These are phyloP conservation scores for Calycina herbarum DNA, from an alignment of 2,329 filamentous ascomycete species.

Conservation along the genomic window DNA sequence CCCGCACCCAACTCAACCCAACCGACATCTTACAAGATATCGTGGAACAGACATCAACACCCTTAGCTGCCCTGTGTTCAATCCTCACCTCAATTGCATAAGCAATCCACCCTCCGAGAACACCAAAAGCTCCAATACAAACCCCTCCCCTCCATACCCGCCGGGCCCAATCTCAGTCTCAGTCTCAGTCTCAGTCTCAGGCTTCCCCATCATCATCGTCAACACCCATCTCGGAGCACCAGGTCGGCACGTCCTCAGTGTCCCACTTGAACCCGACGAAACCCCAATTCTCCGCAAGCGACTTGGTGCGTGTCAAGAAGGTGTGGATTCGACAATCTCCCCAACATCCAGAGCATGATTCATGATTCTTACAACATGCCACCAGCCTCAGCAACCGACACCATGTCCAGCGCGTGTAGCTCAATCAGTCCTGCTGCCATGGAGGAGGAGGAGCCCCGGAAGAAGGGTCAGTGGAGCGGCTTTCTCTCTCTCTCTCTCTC, in stretches of 20 bases:
- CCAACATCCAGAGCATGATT: constrained; percentile 9
- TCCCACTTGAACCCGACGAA: constrained; percentile 1
- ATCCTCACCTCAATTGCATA: background rate
- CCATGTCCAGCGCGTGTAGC: constrained; percentile 20
- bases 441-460: constrained; percentile 24
- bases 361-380: constrained; percentile 16
- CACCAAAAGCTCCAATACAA: background rate
- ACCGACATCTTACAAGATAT: background rate
- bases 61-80: background rate
- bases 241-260: background rate
- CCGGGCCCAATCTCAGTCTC: background rate
- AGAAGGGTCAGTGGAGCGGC: constrained; percentile 19
- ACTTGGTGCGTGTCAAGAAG: background rate
- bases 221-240: background rate
- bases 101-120: background rate
- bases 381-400: constrained; percentile 13
- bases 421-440: constrained; percentile 18
- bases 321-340: background rate
- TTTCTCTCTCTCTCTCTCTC: too few relatives aligned
- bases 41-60: background rate
- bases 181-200: background rate
- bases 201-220: background rate
- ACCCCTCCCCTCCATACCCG: background rate
- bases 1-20: background rate
- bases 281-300: constrained; percentile 5